Evolutionary conservation across 176 grass and related monocot species (phyloP).

Genomic region (Avena sativa): DNA sequence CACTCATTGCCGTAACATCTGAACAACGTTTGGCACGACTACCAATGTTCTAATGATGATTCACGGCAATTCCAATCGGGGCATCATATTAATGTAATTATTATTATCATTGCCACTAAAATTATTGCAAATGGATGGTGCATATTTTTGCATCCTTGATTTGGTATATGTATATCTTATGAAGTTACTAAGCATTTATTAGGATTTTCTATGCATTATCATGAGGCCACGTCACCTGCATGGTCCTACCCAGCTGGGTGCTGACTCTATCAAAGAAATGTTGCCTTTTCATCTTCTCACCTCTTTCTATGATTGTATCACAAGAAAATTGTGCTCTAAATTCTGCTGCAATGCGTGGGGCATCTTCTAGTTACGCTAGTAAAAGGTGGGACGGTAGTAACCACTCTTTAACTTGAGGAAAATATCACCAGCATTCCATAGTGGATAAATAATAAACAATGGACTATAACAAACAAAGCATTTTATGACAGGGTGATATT

Average conservation of each 20-base stretch:
- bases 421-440: neutral
- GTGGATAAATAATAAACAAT: neutral
- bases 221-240: neutral
- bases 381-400: neutral
- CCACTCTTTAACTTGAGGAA: conserved; percentile 22
- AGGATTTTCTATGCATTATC: neutral
- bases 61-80: neutral
- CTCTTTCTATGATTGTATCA: conserved; percentile 6
- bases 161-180: conserved; percentile 1
- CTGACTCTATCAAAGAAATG: neutral
- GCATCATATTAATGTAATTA: neutral
- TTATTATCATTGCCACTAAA: neutral
- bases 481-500: conserved; percentile 3
- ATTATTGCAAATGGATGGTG: neutral
- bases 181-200: neutral
- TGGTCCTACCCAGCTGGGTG: neutral
- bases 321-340: neutral
- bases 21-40: neutral
- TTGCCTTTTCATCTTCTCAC: too few species aligned
- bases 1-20: neutral
- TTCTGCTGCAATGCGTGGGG: neutral
- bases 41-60: conserved; percentile 11
- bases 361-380: neutral
- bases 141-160: conserved; percentile 6
- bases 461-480: neutral